A percentile compares a stretch with the other conserved stretches of the same genome.
Evolutionary conservation across 441 rosid species (phyloP).

Genomic region (Adansonia rubrostipa): DNA sequence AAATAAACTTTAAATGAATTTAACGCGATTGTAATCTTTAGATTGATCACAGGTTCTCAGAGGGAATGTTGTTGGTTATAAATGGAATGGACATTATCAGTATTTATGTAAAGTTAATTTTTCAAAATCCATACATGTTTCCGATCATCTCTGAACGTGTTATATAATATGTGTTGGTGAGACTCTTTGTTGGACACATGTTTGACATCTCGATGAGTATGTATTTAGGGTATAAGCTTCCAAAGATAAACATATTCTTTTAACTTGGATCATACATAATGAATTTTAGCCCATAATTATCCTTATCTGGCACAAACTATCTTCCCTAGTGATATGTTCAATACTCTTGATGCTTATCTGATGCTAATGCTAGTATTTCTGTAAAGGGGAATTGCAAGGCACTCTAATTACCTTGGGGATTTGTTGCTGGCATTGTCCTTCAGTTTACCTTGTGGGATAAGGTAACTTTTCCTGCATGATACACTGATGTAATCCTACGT

Average conservation of each 20-base stretch:
- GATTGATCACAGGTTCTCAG: not conserved
- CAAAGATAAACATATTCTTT: not conserved
- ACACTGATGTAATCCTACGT: not conserved
- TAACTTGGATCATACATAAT: not conserved
- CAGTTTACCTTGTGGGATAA: conserved; percentile 86
- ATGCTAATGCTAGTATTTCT: conserved; percentile 12
- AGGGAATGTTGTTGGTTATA: not conserved
- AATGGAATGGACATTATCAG: not conserved
- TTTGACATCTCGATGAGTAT: not conserved
- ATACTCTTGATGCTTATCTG: conserved; percentile 14
- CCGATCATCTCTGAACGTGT: not conserved
- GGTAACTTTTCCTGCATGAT: conserved; percentile 45
- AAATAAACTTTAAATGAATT: not conserved
- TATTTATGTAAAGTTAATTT: not conserved
- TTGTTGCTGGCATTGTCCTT: conserved; percentile 83
- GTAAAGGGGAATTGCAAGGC: conserved; percentile 93
- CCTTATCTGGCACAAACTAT: conserved; percentile 1
- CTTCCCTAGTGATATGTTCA: not conserved
- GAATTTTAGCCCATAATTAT: not conserved
- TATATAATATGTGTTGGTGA: not conserved
- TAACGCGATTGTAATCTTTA: not conserved
- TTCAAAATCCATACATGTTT: not conserved
- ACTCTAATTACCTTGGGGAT: conserved; percentile 93
- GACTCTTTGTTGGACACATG: conserved; percentile 13
- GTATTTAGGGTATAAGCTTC: not conserved